Conservation (phyloP, 108 stramenopile species). For the Stephanodiscus minutulus region DNA sequence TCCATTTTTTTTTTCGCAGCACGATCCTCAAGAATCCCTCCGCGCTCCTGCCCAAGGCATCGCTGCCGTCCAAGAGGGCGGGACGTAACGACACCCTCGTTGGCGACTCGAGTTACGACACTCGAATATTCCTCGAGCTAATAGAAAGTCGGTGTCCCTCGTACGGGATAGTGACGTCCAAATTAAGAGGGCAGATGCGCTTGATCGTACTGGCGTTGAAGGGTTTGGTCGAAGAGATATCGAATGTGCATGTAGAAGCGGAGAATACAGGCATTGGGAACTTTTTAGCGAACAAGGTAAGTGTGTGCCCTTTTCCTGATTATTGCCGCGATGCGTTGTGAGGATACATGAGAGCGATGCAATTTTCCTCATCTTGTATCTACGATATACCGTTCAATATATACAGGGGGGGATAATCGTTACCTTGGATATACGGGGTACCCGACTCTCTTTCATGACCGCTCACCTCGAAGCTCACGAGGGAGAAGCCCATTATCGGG, state of each 20-base stretch:
- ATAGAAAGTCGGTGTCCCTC: slow-evolving; percentile 34
- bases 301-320: background rate
- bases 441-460: slow-evolving; percentile 53
- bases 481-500: slow-evolving; percentile 40
- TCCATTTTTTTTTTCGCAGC: background rate
- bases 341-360: background rate
- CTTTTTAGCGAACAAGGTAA: slow-evolving; percentile 50
- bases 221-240: slow-evolving; percentile 24
- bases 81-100: background rate
- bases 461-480: slow-evolving; percentile 56
- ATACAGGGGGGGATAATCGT: slow-evolving; percentile 53
- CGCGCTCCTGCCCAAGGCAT: background rate
- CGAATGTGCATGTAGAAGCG: slow-evolving; percentile 35
- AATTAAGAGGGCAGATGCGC: slow-evolving; percentile 59
- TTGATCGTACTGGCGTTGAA: slow-evolving; percentile 43
- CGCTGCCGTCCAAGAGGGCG: no score
- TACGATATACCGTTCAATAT: background rate
- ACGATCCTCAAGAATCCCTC: background rate
- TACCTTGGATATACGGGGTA: slow-evolving; percentile 36
- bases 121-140: slow-evolving; percentile 15
- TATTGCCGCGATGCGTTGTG: background rate
- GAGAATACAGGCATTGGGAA: slow-evolving; percentile 56
- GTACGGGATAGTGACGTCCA: slow-evolving; percentile 40
- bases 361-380: background rate
- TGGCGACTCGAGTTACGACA: slow-evolving; percentile 30